Percentiles rank a stretch among this genome's conserved stretches.
phyloP scores from a whole-genome alignment of 148 eudicot genomes.

The Linanthus parryae region DNA sequence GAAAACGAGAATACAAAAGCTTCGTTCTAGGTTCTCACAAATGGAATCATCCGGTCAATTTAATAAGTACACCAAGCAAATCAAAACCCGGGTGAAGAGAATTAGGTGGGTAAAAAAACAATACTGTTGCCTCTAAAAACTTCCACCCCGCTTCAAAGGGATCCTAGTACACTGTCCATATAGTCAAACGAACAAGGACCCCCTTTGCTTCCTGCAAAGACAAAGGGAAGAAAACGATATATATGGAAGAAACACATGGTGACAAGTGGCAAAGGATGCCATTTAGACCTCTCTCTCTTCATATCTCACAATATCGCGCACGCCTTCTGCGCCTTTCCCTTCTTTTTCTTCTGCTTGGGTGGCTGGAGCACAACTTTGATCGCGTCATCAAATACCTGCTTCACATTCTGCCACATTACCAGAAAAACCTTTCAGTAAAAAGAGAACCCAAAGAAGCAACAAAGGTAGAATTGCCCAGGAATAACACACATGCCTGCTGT shows the following conservation, averaged over 20 bases:
- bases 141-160: conserved; percentile 33
- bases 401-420: conserved; percentile 54
- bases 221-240: conserved; percentile 15
- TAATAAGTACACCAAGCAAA: conserved; percentile 40
- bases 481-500: conserved; percentile 82
- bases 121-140: conserved; percentile 15
- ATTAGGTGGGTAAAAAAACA: conserved; percentile 25
- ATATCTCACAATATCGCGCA: conserved; percentile 97
- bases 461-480: too few species aligned
- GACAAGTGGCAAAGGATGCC: not conserved
- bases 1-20: too few species aligned
- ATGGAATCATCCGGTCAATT: conserved; percentile 27
- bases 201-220: conserved; percentile 43
- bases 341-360: conserved; percentile 95
- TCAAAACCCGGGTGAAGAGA: conserved; percentile 29
- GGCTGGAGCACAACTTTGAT: conserved; percentile 97
- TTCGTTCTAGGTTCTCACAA: conserved; percentile 25
- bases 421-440: not conserved
- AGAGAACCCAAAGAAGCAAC: too few species aligned
- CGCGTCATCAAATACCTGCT: conserved; percentile 91
- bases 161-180: conserved; percentile 20
- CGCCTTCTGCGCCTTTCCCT: conserved; percentile 72
- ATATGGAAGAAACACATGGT: conserved; percentile 9
- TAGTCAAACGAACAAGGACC: conserved; percentile 13
- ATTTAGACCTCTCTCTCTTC: conserved; percentile 29